Base-by-base conservation (phyloP, 1,284 basidiomycete genomes). In the Abortiporus biennis region DNA sequence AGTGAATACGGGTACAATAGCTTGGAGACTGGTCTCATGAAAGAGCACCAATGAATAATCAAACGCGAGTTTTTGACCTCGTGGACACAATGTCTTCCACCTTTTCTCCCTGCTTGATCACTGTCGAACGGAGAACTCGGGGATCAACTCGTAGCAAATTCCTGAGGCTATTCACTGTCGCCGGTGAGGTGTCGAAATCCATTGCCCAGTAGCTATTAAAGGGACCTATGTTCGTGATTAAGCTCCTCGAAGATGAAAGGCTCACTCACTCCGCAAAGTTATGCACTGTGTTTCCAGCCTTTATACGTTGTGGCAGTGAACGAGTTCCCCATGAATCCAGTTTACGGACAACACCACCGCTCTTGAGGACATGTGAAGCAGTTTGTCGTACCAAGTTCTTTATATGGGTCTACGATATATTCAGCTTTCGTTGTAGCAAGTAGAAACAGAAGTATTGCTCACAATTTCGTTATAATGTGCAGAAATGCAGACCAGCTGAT, bases 101-200 rank as follows among this genome's bases (percentile, higher is more conserved):
- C 51, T 76, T 80, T 45, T 86, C 80, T 15, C 84, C 90, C 37
- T 90, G 67, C 58, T 89, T 92, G 43, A 92, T 66, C 37, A 85
- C 77, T 9, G 87, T 90, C 78, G 84, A 88, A 19, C 89, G 78
- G 47, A 93, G 69, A 32, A 93, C 87, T 31, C 86, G 76, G 15
- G 89, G 88, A 54, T 93, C 91, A 41, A 71, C 72, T 12, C 81
- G 78, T 63, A 93, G 74, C 42, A 85, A 71, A 19, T 67, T 65
- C 51, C 79, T 78, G 30, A 93, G 69, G 3, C 73, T 68, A 17
- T 71, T 67, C 44, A 92, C 71, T 0, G 78, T 79, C 38, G 69
- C 68, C 6, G 90, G 89, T 6, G 86, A 86, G 3, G 87, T 79
- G 67, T 93, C 91, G 59, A 92, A 93, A 59, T 92, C 78, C 70